phyloP scores from a whole-genome alignment of 495 filamentous ascomycete species.

The Aspergillus incahuasiensis region DNA sequence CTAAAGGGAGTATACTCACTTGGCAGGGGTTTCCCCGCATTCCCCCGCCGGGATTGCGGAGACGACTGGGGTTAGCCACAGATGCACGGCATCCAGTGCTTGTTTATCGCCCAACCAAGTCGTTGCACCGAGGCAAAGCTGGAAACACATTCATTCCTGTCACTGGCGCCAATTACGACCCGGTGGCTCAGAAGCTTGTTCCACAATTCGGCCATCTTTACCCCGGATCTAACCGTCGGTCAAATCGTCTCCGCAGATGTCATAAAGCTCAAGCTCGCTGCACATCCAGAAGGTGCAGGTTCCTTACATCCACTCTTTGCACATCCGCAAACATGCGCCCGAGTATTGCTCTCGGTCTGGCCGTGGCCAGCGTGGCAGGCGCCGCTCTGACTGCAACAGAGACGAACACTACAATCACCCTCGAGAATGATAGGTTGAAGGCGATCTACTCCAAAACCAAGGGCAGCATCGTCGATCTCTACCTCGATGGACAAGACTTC shows the following conservation, averaged over 20 bases:
- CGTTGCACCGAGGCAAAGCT: not conserved
- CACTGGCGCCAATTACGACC: not conserved
- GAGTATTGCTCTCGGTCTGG: not conserved
- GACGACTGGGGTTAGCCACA: not conserved
- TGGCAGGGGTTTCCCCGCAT: constrained; percentile 23
- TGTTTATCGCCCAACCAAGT: not conserved
- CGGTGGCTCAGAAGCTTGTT: not conserved
- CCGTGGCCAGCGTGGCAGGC: constrained; percentile 11
- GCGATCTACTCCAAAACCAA: constrained; percentile 40
- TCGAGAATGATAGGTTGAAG: constrained; percentile 46
- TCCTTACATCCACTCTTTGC: too few species aligned
- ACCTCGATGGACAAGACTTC: constrained; percentile 47
- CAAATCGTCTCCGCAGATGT: not conserved
- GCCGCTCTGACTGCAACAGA: constrained; percentile 24
- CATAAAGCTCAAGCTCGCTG: not conserved
- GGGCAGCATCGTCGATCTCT: constrained; percentile 38
- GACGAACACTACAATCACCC: constrained; percentile 24
- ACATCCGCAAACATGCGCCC: not conserved
- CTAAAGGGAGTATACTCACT: not conserved
- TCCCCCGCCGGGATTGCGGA: constrained; percentile 17
- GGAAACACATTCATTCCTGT: not conserved
- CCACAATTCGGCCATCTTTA: constrained; percentile 5
- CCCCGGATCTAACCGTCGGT: not conserved
- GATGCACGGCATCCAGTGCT: not conserved
- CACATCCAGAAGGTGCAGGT: not conserved